Conservation (phyloP, 2,329 filamentous ascomycete species). For the Pseudocercospora crystallina region DNA sequence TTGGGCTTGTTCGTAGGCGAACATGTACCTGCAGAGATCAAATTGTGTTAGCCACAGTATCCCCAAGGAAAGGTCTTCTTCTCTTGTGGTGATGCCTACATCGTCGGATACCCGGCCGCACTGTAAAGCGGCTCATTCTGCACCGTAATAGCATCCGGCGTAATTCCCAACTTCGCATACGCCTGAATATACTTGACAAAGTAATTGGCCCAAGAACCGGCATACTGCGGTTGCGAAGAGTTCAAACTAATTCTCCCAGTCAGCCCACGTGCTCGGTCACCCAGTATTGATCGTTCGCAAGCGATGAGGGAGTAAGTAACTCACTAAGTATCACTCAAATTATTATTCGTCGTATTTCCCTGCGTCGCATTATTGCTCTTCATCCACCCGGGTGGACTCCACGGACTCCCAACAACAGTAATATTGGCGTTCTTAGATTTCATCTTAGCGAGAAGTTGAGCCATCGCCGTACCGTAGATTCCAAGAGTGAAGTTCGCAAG, state of each 20-base stretch:
- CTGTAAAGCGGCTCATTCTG: slow-evolving; percentile 22
- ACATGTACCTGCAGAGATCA: slow-evolving; percentile 11
- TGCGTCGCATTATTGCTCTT: slow-evolving; percentile 16
- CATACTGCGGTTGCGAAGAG: slow-evolving; percentile 16
- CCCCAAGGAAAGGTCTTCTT: no score
- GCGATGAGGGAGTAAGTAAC: no score
- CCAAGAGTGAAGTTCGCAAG: slow-evolving; percentile 21
- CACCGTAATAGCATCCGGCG: slow-evolving; percentile 21
- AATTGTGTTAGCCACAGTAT: no score
- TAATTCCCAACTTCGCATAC: slow-evolving; percentile 15
- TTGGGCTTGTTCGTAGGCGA: slow-evolving; percentile 16
- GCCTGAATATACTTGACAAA: slow-evolving; percentile 26
- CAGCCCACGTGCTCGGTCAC: no score
- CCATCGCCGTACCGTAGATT: slow-evolving; percentile 21
- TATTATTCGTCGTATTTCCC: slow-evolving; percentile 19
- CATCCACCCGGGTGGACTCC: slow-evolving; percentile 26
- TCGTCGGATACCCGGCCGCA: slow-evolving; percentile 16
- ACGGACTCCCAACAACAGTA: slow-evolving; percentile 21
- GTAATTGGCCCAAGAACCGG: slow-evolving; percentile 20
- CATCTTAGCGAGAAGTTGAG: slow-evolving; percentile 18
- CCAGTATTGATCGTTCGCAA: no score
- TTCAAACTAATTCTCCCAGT: neutral
- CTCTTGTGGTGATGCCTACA: slow-evolving; percentile 14
- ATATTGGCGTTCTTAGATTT: slow-evolving; percentile 12
- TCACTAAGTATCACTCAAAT: slow-evolving; percentile 17